Evolutionary conservation across 441 rosid species (phyloP).

Genomic region (Sinapis alba): DNA sequence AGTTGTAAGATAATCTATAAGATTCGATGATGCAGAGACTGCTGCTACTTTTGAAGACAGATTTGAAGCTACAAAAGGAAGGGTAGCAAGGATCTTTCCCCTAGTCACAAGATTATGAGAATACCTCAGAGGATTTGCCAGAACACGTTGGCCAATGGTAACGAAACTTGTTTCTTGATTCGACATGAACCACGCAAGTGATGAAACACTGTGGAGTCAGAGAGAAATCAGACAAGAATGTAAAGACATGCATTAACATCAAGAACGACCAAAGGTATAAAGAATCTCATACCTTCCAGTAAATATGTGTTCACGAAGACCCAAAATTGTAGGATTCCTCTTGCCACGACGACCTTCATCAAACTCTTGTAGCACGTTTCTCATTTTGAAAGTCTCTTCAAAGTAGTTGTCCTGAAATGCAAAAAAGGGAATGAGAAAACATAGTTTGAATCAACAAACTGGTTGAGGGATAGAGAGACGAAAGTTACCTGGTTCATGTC

Average conservation of each 20-base stretch:
- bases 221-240: constrained; percentile 27
- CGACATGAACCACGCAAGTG: constrained; percentile 99
- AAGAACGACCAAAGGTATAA: constrained; percentile 23
- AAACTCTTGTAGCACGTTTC: constrained; percentile 89
- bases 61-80: constrained; percentile 25
- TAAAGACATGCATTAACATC: constrained; percentile 4
- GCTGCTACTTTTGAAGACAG: constrained; percentile 11
- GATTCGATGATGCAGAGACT: not conserved
- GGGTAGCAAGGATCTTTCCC: constrained; percentile 18
- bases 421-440: constrained; percentile 19
- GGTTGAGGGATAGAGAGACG: constrained; percentile 13
- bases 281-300: constrained; percentile 74
- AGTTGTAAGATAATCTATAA: not conserved
- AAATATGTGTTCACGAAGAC: constrained; percentile 94
- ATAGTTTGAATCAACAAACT: constrained; percentile 4
- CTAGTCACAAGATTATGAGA: constrained; percentile 19
- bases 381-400: constrained; percentile 97
- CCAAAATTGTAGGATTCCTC: constrained; percentile 82
- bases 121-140: constrained; percentile 93
- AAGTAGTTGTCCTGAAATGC: constrained; percentile 85
- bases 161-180: constrained; percentile 96
- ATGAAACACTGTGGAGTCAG: constrained; percentile 75
- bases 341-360: constrained; percentile 47
- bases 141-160: constrained; percentile 89
- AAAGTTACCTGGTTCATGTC: constrained; percentile 92